phyloP scores from a whole-genome alignment of 2,329 filamentous ascomycete species.

The Neophaeococcomyces aloes region DNA sequence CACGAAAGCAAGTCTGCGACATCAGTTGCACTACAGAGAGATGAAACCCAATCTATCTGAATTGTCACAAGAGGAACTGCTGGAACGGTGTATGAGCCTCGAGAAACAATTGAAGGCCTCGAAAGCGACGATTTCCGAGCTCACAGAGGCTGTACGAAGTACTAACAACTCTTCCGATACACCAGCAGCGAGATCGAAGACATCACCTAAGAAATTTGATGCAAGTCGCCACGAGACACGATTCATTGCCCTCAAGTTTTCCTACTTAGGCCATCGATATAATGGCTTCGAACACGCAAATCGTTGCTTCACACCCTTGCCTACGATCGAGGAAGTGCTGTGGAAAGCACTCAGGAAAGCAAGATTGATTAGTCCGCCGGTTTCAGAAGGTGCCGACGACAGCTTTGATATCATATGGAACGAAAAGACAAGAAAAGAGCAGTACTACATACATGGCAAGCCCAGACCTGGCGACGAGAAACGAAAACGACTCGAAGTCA shows the following conservation, averaged over 20 bases:
- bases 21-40: background rate
- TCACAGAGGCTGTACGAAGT: constrained; percentile 5
- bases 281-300: constrained; percentile 85
- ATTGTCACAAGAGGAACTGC: constrained; percentile 1
- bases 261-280: constrained; percentile 83
- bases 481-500: constrained; percentile 40
- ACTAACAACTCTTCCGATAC: constrained; percentile 20
- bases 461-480: constrained; percentile 5
- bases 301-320: constrained; percentile 55
- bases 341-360: constrained; percentile 83
- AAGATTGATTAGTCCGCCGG: constrained; percentile 65
- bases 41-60: constrained; percentile 3
- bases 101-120: constrained; percentile 4
- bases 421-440: constrained; percentile 10
- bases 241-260: constrained; percentile 81
- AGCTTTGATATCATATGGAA: constrained; percentile 34
- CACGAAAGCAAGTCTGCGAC: background rate
- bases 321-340: constrained; percentile 84
- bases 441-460: constrained; percentile 11
- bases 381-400: constrained; percentile 30
- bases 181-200: constrained; percentile 32
- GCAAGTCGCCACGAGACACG: constrained; percentile 71
- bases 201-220: constrained; percentile 51
- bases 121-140: background rate
- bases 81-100: constrained; percentile 2